phyloP scores from a whole-genome alignment of 495 filamentous ascomycete genomes.

The Penicillium dipodomyicola region DNA sequence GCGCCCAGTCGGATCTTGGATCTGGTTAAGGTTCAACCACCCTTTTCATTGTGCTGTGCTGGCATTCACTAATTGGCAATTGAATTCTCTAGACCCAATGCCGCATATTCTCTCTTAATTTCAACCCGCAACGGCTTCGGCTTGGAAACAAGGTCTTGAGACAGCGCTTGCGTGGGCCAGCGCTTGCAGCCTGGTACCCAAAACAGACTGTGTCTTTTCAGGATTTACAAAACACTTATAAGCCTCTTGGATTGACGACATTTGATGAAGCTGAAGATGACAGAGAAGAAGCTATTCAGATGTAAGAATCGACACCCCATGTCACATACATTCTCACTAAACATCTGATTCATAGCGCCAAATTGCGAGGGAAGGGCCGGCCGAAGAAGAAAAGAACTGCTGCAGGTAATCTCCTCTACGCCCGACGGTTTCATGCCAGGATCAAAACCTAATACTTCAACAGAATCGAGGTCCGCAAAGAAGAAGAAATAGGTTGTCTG shows the following conservation, averaged over 20 bases:
- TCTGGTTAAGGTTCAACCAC: conserved; percentile 65
- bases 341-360: conserved; percentile 49
- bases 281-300: conserved; percentile 70
- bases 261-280: conserved; percentile 75
- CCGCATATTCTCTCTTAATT: conserved; percentile 85
- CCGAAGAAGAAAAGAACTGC: conserved; percentile 84
- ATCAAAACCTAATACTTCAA: conserved; percentile 8
- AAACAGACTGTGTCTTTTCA: conserved; percentile 64
- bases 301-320: conserved; percentile 38
- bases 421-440: background rate
- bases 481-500: conserved; percentile 41
- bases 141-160: conserved; percentile 86
- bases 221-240: conserved; percentile 56
- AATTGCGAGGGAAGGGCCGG: conserved; percentile 78
- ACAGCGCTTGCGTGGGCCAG: conserved; percentile 74
- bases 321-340: background rate
- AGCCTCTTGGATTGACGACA: conserved; percentile 57
- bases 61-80: conserved; percentile 1
- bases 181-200: conserved; percentile 83
- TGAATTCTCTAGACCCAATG: conserved; percentile 65
- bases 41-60: background rate
- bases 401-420: conserved; percentile 51
- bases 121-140: conserved; percentile 77
- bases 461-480: conserved; percentile 43
- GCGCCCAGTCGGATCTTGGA: conserved; percentile 70